These are phyloP conservation scores for Wickerhamomyces sp. DNA, from an alignment of 1,139 yeast genomes.

Conservation along the genomic window DNA sequence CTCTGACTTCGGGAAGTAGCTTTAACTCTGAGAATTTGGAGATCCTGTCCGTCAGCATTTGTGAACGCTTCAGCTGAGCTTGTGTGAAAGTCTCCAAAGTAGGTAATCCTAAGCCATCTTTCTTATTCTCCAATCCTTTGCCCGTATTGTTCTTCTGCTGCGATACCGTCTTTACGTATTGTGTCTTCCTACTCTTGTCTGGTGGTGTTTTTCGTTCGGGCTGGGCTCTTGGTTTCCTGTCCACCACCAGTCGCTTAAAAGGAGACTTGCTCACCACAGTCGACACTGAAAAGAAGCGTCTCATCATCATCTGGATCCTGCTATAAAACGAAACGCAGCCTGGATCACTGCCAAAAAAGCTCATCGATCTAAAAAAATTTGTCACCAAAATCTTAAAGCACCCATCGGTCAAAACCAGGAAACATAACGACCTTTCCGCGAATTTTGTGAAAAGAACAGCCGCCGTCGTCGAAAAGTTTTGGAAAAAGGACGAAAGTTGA, in stretches of 20 bases:
- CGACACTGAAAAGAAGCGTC: not conserved
- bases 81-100: constrained; percentile 27
- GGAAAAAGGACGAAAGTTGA: too few species aligned
- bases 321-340: not conserved
- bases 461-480: too few species aligned
- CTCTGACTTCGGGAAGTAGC: constrained; percentile 63
- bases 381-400: too few species aligned
- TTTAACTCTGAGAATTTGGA: constrained; percentile 59
- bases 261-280: constrained; percentile 10
- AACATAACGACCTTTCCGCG: too few species aligned
- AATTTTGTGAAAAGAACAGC: not conserved
- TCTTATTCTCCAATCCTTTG: not conserved
- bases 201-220: not conserved
- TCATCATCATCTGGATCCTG: not conserved
- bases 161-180: constrained; percentile 5
- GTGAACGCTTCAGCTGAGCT: constrained; percentile 27
- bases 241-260: constrained; percentile 14
- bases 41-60: constrained; percentile 42
- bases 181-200: constrained; percentile 2
- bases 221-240: not conserved
- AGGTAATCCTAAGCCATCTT: constrained; percentile 25
- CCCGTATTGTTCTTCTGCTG: not conserved
- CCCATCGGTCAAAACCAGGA: too few species aligned
- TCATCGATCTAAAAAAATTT: too few species aligned
- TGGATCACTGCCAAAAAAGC: not conserved